Evolutionary conservation across 73 alveolate genomes (phyloP).

Genomic region (Uronychia binucleata): DNA sequence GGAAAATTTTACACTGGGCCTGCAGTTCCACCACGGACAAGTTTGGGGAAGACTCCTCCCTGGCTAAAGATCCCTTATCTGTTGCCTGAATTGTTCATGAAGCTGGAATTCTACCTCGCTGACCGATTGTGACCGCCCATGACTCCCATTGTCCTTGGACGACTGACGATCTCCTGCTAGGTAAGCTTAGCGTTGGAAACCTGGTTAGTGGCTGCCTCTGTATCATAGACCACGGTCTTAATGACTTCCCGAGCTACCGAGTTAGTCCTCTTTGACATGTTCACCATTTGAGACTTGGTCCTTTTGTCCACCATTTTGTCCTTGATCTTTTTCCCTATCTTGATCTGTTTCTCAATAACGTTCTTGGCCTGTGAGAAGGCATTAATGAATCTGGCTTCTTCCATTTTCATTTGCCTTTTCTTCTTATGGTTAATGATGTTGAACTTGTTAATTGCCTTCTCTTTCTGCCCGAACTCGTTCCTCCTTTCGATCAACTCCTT

Average conservation of each 20-base stretch:
- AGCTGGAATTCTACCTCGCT: neutral
- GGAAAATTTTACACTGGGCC: neutral
- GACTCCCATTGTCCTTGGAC: neutral
- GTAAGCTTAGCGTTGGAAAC: neutral
- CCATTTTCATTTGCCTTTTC: neutral
- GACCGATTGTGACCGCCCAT: neutral
- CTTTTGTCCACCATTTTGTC: neutral
- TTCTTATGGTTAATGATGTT: neutral
- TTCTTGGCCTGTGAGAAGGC: constrained; percentile 57
- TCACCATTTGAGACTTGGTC: neutral
- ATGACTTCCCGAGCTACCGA: neutral
- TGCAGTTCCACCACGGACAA: neutral
- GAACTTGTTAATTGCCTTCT: constrained; percentile 32
- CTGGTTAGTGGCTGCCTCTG: neutral
- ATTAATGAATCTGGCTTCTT: constrained; percentile 2
- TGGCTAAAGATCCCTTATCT: neutral
- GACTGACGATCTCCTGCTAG: neutral
- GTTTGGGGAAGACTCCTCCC: neutral
- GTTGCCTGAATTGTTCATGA: neutral
- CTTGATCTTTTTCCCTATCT: constrained; percentile 39
- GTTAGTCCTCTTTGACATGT: neutral
- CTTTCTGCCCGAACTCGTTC: constrained; percentile 32
- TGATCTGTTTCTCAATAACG: constrained; percentile 59
- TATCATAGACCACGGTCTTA: neutral
- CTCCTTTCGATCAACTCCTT: constrained; percentile 41